Percentiles rank a stretch among this genome's conserved stretches.
phyloP scores from a whole-genome alignment of 768 basidiomycete species.

The Phanerochaete carnosa region DNA sequence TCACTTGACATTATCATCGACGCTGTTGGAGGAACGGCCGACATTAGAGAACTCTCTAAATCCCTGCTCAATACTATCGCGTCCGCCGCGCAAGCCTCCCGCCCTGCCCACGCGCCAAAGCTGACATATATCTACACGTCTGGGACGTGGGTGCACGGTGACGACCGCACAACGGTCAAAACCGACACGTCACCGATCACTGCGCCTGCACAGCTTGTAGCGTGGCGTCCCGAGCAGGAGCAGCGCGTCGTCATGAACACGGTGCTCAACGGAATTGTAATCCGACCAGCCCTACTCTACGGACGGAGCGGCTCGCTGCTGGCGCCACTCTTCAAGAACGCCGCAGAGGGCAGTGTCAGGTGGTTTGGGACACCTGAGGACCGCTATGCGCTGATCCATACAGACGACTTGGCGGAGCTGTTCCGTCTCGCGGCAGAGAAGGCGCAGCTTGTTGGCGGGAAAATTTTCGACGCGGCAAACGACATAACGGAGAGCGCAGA shows the following conservation, averaged over 20 bases:
- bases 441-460: constrained; percentile 32
- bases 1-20: constrained; percentile 35
- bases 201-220: constrained; percentile 22
- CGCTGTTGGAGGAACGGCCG: constrained; percentile 23
- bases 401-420: constrained; percentile 44
- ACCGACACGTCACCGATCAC: constrained; percentile 33
- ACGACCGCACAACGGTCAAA: constrained; percentile 29
- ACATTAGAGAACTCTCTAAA: constrained; percentile 1
- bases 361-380: constrained; percentile 35
- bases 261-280: constrained; percentile 40
- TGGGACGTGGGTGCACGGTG: constrained; percentile 43
- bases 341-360: constrained; percentile 28
- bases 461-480: constrained; percentile 40
- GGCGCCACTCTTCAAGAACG: constrained; percentile 29
- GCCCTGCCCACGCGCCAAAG: constrained; percentile 32
- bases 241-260: constrained; percentile 27
- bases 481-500: constrained; percentile 37
- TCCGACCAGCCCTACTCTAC: constrained; percentile 42
- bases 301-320: constrained; percentile 38
- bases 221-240: constrained; percentile 34
- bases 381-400: constrained; percentile 35
- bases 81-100: constrained; percentile 19
- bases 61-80: constrained; percentile 23
- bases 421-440: constrained; percentile 39
- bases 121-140: constrained; percentile 44